phyloP scores from a whole-genome alignment of 306 rosid genomes.

The Cyclanthera cordifolia region DNA sequence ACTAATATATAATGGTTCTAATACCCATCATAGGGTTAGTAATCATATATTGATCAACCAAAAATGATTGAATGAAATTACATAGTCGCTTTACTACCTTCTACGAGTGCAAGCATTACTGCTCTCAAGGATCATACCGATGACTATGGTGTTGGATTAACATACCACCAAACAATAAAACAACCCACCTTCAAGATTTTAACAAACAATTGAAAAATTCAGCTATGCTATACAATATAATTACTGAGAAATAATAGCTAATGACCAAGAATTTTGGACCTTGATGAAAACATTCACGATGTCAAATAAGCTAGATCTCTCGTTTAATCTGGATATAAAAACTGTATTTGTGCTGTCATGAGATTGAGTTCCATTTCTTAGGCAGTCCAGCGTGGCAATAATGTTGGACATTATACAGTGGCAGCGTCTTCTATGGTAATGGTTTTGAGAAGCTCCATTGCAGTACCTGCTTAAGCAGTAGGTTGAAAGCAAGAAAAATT shows the following conservation, averaged over 20 bases:
- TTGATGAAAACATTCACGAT: background rate
- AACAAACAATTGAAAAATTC: background rate
- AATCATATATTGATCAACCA: too few relatives aligned
- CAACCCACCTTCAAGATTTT: too few relatives aligned
- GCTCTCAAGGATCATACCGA: too few relatives aligned
- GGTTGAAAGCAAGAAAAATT: background rate
- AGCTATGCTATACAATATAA: background rate
- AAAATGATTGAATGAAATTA: too few relatives aligned
- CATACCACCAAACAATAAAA: too few relatives aligned
- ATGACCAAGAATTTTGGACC: background rate
- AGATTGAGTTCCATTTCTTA: conserved; percentile 1
- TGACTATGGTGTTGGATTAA: too few relatives aligned
- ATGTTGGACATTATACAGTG: background rate
- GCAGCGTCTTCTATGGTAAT: background rate
- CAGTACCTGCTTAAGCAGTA: background rate
- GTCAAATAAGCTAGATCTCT: background rate
- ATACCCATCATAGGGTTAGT: too few relatives aligned
- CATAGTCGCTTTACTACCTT: too few relatives aligned
- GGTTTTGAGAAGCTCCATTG: background rate
- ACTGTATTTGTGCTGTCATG: background rate
- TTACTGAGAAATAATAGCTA: background rate
- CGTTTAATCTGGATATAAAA: too few relatives aligned
- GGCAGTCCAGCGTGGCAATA: background rate
- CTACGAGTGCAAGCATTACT: too few relatives aligned
- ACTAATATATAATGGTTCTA: too few relatives aligned